Percentiles rank a stretch among this genome's conserved stretches.
Evolutionary conservation across 1,139 yeast genomes (phyloP).

Genomic region (Suhomyces kunorum): DNA sequence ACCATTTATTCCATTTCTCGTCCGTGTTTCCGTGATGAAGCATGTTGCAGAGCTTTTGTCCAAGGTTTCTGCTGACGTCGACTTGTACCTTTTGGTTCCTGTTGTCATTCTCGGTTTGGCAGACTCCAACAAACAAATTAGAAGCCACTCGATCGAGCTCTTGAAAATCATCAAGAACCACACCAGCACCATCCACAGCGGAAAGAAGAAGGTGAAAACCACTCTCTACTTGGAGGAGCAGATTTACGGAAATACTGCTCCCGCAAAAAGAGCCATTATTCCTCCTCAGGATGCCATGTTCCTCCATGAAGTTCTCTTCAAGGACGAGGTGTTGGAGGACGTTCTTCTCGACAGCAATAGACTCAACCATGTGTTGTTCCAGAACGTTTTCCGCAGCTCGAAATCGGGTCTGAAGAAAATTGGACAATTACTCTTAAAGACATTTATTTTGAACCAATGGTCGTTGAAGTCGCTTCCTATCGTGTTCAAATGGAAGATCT

Average conservation of each 20-base stretch:
- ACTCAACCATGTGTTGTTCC: constrained; percentile 28
- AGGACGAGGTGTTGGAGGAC: constrained; percentile 29
- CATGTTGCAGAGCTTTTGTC: constrained; percentile 38
- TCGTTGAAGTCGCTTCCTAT: constrained; percentile 34
- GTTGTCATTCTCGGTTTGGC: constrained; percentile 37
- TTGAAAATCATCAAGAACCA: constrained; percentile 24
- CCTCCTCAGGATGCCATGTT: constrained; percentile 63
- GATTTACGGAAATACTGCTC: constrained; percentile 41
- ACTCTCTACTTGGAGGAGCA: constrained; percentile 41
- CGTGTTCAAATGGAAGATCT: constrained; percentile 34
- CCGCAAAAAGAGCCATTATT: constrained; percentile 52
- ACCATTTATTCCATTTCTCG: constrained; percentile 56
- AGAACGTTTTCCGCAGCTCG: constrained; percentile 31
- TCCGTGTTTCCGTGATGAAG: constrained; percentile 51
- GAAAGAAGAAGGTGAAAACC: constrained; percentile 26
- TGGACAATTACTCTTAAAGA: constrained; percentile 38
- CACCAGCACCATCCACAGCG: constrained; percentile 21
- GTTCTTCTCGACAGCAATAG: constrained; percentile 33
- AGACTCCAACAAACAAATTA: constrained; percentile 31
- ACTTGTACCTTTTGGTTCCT: constrained; percentile 41
- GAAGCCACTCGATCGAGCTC: constrained; percentile 30
- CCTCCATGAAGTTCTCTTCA: constrained; percentile 47
- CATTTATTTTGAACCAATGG: constrained; percentile 50
- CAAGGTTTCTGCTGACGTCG: constrained; percentile 27
- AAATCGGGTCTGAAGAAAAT: constrained; percentile 38